Evolutionary conservation across 805 yeast species (phyloP).

Genomic region (Pichia membranifaciens): DNA sequence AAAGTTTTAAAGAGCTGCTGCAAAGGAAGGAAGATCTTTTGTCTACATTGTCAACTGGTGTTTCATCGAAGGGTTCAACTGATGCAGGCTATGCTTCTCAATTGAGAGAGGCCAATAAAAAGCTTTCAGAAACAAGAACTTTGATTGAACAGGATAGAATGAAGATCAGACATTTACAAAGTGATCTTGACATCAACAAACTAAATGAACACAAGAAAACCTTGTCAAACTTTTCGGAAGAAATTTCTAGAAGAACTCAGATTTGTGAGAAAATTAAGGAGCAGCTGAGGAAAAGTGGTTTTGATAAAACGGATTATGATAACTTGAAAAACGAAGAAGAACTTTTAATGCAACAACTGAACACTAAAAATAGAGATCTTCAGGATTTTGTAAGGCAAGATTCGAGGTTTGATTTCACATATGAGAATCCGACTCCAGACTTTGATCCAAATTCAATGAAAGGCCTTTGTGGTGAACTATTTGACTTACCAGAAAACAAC

Average conservation of each 20-base stretch:
- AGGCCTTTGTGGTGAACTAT: conserved; percentile 87
- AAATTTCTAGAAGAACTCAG: conserved; percentile 38
- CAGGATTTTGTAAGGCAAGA: conserved; percentile 56
- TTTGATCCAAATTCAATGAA: conserved; percentile 62
- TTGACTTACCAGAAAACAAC: conserved; percentile 53
- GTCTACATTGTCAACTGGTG: conserved; percentile 80
- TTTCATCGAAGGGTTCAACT: conserved; percentile 73
- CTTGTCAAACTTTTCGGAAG: conserved; percentile 46
- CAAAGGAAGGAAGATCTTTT: conserved; percentile 69
- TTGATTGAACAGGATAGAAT: conserved; percentile 53
- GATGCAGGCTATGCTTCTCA: conserved; percentile 77
- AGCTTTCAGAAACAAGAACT: conserved; percentile 48
- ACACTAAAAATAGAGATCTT: conserved; percentile 39
- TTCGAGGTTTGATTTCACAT: conserved; percentile 71
- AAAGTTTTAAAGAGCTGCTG: conserved; percentile 40
- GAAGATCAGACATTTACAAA: conserved; percentile 47
- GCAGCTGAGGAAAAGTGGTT: conserved; percentile 50
- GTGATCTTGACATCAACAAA: conserved; percentile 38
- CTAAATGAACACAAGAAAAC: conserved; percentile 43
- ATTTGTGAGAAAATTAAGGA: conserved; percentile 35
- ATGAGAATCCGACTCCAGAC: conserved; percentile 54
- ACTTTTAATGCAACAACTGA: conserved; percentile 38
- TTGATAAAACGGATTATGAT: conserved; percentile 40
- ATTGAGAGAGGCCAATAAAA: conserved; percentile 54
- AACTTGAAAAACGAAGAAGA: conserved; percentile 43